A percentile compares a stretch with the other conserved stretches of the same genome.
Conservation (phyloP, 208 protist genomes). For the Trypanosoma rangeli region DNA sequence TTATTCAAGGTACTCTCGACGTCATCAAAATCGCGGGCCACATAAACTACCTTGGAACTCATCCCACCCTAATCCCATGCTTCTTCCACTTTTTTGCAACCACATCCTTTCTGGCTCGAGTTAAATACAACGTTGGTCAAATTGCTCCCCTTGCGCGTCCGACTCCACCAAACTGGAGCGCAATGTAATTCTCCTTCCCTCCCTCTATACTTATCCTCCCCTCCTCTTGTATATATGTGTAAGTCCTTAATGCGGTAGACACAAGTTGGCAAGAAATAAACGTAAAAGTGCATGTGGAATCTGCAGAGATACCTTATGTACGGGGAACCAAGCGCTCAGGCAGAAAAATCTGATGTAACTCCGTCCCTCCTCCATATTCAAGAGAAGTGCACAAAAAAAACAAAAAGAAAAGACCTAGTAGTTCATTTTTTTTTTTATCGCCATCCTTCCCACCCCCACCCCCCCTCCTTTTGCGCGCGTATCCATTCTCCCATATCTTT, state of each 20-base stretch:
- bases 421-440: slow-evolving; percentile 26
- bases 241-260: not conserved
- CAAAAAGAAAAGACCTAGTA: slow-evolving; percentile 1
- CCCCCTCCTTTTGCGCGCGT: not conserved
- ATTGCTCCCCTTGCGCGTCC: not conserved
- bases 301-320: not conserved
- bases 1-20: slow-evolving; percentile 64
- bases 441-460: slow-evolving; percentile 10
- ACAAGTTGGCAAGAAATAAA: not conserved
- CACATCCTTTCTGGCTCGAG: not conserved
- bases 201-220: no score
- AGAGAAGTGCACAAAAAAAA: not conserved
- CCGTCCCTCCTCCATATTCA: not conserved
- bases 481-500: not conserved
- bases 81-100: not conserved
- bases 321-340: not conserved
- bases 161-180: not conserved
- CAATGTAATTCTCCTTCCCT: not conserved
- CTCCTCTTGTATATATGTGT: not conserved
- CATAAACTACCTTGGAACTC: slow-evolving; percentile 53
- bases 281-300: not conserved
- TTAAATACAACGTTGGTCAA: not conserved
- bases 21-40: slow-evolving; percentile 51
- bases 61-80: not conserved
- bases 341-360: not conserved